Evolutionary conservation across 345 rosid genomes (phyloP).

Genomic region (Sonneratia alba): DNA sequence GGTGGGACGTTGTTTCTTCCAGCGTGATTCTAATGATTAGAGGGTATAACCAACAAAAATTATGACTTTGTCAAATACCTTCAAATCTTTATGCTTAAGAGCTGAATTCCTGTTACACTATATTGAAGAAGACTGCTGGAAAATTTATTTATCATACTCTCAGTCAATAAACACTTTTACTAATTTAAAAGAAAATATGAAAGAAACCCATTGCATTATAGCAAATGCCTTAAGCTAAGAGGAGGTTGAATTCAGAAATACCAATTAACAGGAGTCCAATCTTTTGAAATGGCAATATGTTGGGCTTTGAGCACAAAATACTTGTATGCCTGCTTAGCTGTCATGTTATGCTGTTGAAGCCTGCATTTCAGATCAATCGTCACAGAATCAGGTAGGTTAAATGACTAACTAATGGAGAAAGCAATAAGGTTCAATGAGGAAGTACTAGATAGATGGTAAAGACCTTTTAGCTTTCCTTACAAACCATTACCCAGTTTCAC

Average conservation of each 20-base stretch:
- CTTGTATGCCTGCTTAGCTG: conserved; percentile 56
- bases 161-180: neutral
- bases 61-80: too few species aligned
- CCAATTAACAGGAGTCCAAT: conserved; percentile 89
- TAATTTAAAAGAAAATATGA: neutral
- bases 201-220: neutral
- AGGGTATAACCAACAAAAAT: too few species aligned
- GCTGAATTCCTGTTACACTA: neutral
- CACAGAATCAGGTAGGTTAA: neutral
- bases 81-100: neutral
- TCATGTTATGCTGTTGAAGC: conserved; percentile 59
- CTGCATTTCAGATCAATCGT: conserved; percentile 30
- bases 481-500: too few species aligned
- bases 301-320: conserved; percentile 79
- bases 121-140: neutral
- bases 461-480: too few species aligned
- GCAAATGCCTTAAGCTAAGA: neutral
- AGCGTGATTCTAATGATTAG: too few species aligned
- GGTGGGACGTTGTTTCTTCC: too few species aligned
- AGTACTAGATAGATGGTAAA: neutral
- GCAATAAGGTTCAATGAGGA: neutral
- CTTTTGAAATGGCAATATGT: conserved; percentile 63
- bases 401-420: neutral
- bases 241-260: conserved; percentile 13
- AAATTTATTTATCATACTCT: neutral